Evolutionary conservation across 768 basidiomycete species (phyloP).

Genomic region (Ramaria rubella): DNA sequence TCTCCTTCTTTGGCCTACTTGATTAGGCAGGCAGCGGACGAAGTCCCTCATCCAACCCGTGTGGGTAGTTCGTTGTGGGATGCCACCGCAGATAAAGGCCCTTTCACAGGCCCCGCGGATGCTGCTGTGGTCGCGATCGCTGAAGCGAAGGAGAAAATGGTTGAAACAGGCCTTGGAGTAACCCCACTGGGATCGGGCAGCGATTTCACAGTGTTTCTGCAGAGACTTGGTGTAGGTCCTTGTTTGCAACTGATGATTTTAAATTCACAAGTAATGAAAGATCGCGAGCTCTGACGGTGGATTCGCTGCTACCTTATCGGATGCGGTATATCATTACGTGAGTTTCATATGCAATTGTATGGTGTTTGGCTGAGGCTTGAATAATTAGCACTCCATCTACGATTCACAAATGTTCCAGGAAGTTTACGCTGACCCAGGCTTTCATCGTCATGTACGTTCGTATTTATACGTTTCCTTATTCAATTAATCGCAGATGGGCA

Average conservation of each 20-base stretch:
- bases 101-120: constrained; percentile 40
- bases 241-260: constrained; percentile 11
- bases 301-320: constrained; percentile 36
- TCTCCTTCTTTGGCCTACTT: constrained; percentile 83
- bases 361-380: neutral
- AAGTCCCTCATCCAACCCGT: constrained; percentile 68
- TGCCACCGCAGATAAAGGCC: constrained; percentile 54
- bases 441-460: constrained; percentile 57
- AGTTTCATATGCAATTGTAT: neutral
- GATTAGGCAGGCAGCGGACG: constrained; percentile 57
- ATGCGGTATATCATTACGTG: constrained; percentile 65
- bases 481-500: constrained; percentile 18
- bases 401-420: constrained; percentile 71
- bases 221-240: constrained; percentile 56
- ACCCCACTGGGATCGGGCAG: constrained; percentile 75
- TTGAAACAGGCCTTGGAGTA: constrained; percentile 27
- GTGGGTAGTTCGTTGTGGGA: constrained; percentile 71
- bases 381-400: constrained; percentile 54
- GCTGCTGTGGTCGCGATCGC: constrained; percentile 32
- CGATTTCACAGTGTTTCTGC: constrained; percentile 90
- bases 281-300: constrained; percentile 29
- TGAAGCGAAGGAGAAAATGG: constrained; percentile 15
- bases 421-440: constrained; percentile 68
- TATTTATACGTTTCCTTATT: neutral
- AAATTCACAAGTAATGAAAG: neutral